Base-by-base conservation (phyloP, 352 stramenopile species). In the Globisporangium iwayamae region DNA sequence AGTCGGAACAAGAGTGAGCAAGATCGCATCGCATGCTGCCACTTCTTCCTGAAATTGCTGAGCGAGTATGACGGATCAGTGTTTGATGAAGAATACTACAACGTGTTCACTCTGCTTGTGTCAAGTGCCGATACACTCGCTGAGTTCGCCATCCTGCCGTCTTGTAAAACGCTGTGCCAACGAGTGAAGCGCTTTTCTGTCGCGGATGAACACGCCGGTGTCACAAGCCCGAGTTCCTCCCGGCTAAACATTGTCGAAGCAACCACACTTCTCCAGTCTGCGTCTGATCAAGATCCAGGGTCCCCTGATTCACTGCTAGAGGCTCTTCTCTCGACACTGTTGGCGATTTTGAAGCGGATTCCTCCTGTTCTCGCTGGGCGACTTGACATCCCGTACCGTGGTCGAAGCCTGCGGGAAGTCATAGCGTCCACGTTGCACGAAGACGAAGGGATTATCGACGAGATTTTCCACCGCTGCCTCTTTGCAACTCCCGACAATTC, bases 401-500 rank as follows among this genome's bases (percentile, higher is more conserved):
- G 78, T 28, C 70, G 79, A 11, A 86, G 74, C 38, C 67, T 88
- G 43, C 78, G 80, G 9, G 80, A 87, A 47, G 68, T 85, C 36
- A 48, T 90, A 13, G 62, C 75, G 4, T 65, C 68, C 16, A 81
- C 60, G 2, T 67, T 90, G 46, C 76, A 86, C 56, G 67, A 82
- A 25, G 56, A 87, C 53, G 76, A 89, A 73, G 79, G 72, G 1
- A 81, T 90, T n/a, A 66, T 90, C 46, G 66, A 85, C 16, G 83
- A 92, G 66, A 67, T 92, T 9, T 92, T 89, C 57, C 68, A 88
- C 41, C 60, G 75, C 10, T 92, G 83, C 63, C 68, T 92, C 6
- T 92, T 92, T 74, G 79, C 82, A 30, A 83, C 78, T 22, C 68
- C 80, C 14, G 68, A 75, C 51, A 67, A 67, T 7, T 14, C 43